phyloP scores from a whole-genome alignment of 345 rosid species.

The Eucalyptus shirleyi region DNA sequence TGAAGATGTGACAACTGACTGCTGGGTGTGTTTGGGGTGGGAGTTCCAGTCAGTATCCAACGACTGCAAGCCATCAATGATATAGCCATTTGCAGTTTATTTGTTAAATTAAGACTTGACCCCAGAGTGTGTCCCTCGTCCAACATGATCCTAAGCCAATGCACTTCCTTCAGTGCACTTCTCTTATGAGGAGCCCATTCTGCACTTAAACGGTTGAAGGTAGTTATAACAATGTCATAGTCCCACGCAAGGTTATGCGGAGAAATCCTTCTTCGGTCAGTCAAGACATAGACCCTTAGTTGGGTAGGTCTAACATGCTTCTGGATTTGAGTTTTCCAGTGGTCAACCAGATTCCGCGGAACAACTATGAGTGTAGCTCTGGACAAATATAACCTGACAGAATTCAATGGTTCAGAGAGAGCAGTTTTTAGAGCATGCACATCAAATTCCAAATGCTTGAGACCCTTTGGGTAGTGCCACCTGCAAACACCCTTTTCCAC shows the following conservation, averaged over 20 bases:
- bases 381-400: conserved; percentile 72
- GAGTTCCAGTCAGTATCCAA: conserved; percentile 97
- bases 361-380: conserved; percentile 86
- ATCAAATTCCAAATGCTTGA: conserved; percentile 79
- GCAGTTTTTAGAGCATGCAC: conserved; percentile 72
- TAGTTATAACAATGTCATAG: conserved; percentile 85
- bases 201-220: conserved; percentile 88
- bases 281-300: conserved; percentile 69
- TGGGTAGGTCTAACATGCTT: conserved; percentile 74
- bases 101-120: conserved; percentile 83
- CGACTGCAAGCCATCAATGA: conserved; percentile 74
- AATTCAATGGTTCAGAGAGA: conserved; percentile 64
- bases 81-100: conserved; percentile 92
- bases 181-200: conserved; percentile 78
- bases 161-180: conserved; percentile 88
- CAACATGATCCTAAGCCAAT: conserved; percentile 88
- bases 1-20: conserved; percentile 84
- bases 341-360: conserved; percentile 86
- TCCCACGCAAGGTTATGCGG: conserved; percentile 96
- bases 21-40: conserved; percentile 80
- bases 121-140: conserved; percentile 99
- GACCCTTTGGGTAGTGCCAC: conserved; percentile 72
- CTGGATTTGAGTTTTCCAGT: conserved; percentile 85
- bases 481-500: conserved; percentile 44
- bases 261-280: conserved; percentile 47